Evolutionary conservation across 2,329 filamentous ascomycete genomes (phyloP), one percentile per base, ranked within the genome.

Genomic region (Allantophomopsis lycopodina): DNA sequence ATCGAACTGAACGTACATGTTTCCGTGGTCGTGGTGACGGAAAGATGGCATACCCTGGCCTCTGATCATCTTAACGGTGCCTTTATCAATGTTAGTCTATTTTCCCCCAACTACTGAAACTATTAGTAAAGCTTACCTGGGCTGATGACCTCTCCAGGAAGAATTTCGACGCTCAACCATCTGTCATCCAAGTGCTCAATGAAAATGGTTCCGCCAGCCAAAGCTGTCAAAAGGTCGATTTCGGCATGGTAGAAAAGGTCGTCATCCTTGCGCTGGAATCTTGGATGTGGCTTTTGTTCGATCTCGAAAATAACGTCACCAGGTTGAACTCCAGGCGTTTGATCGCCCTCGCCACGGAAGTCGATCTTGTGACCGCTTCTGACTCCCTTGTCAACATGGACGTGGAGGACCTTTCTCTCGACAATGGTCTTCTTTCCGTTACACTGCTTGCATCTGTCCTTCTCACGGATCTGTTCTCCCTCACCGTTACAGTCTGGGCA

Each of bases 261-360:
- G 57, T 98, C 91, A 21, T 93, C 88, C 62, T 91, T 94, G 52
- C 91, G 83, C 58, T 89, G 87, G 72, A 98, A 98, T 47, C 91
- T 81, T 20, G 81, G 48, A 62, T 98, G 91, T n/a, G 88, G 88
- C 75, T 98, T 98, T 71, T 96, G 87, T 64, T 96, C 89, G 48
- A 98, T 96, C 67, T 96, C 88, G 58, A 98, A 98, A 46, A 95
- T 83, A 42, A 98, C 91, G 57, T 98, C 93, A 49, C 93, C 91
- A 13, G 91, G 83, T 58, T 94, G 76, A 39, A 94, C 83, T 48
- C 88, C 89, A 15, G 91, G 91, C 42, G 88, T 79, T 60, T 96
- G 91, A 59, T 98, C 91, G 63, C 91, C 91, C 61, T 98, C 91
- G 42, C 91, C 91, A 42, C 83, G 79, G 72, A 96, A 98, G 59